Conservation (phyloP, 169 alveolate genomes). For the Condylostoma magnum region DNA sequence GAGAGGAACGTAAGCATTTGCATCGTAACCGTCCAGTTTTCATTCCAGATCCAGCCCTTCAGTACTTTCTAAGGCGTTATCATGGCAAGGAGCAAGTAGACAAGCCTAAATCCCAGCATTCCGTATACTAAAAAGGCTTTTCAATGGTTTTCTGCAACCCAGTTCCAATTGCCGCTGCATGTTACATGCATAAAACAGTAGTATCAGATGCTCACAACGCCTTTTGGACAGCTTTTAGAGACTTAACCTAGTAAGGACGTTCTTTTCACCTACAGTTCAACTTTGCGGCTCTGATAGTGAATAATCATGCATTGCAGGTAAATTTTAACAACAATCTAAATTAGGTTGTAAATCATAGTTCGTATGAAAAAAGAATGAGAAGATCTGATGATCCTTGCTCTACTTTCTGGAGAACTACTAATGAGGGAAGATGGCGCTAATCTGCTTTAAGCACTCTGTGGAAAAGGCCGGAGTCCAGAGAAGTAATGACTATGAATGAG, state of each 20-base stretch:
- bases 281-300: conserved; percentile 28
- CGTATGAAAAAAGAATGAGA: conserved; percentile 9
- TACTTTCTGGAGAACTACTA: conserved; percentile 23
- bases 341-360: neutral
- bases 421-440: conserved; percentile 3
- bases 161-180: conserved; percentile 81
- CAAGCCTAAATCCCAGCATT: conserved; percentile 41
- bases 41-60: conserved; percentile 48
- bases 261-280: conserved; percentile 39
- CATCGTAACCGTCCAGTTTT: conserved; percentile 52
- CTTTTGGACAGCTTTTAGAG: conserved; percentile 57
- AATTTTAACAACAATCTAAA: neutral
- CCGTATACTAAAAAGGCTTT: conserved; percentile 53
- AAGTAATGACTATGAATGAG: conserved; percentile 38
- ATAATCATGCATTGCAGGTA: neutral
- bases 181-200: conserved; percentile 54
- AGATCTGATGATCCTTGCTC: conserved; percentile 16
- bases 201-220: conserved; percentile 65
- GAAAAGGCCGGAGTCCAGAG: conserved; percentile 36
- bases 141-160: conserved; percentile 63
- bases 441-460: conserved; percentile 19
- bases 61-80: conserved; percentile 38
- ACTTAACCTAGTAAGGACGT: conserved; percentile 41
- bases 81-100: conserved; percentile 39
- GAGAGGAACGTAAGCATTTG: conserved; percentile 55